Conservation (phyloP, 345 rosid species). For the Eutrema yunnanense region DNA sequence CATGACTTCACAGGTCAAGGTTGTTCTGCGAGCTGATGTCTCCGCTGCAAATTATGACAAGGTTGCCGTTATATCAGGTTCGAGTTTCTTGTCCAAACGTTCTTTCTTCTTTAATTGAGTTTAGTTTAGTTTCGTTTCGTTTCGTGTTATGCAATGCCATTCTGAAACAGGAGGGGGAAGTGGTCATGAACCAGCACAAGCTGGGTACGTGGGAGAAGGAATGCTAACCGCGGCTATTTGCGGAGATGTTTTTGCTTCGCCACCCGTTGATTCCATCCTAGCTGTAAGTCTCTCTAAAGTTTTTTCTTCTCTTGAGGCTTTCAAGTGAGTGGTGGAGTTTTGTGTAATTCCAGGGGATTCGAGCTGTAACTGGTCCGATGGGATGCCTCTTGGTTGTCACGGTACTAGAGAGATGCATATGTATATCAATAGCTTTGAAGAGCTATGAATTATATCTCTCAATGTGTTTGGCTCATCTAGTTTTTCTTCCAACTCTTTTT, state of each 20-base stretch:
- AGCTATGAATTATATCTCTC: not conserved
- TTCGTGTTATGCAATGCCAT: constrained; percentile 1
- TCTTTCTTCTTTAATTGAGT: not conserved
- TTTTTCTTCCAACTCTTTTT: constrained; percentile 22
- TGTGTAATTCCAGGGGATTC: constrained; percentile 62
- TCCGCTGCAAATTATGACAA: constrained; percentile 55
- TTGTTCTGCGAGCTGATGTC: constrained; percentile 85
- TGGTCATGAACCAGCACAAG: constrained; percentile 97
- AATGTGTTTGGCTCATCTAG: constrained; percentile 3
- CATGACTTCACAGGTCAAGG: constrained; percentile 45
- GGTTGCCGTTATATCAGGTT: constrained; percentile 93
- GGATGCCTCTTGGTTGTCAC: constrained; percentile 91
- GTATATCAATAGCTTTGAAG: not conserved
- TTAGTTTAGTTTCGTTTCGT: not conserved
- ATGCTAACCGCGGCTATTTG: constrained; percentile 95
- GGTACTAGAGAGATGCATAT: constrained; percentile 40
- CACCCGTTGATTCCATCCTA: constrained; percentile 85
- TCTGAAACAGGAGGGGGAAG: constrained; percentile 78
- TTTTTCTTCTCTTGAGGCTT: not conserved
- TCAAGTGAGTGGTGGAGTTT: constrained; percentile 8
- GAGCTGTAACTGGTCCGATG: constrained; percentile 94
- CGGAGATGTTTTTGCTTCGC: constrained; percentile 91
- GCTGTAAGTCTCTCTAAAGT: constrained; percentile 50
- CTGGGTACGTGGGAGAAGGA: constrained; percentile 99
- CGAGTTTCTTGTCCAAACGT: not conserved